Evolutionary conservation across 352 stramenopile genomes (phyloP), one percentile per base, ranked within the genome.

Genomic region (Albugo laibachii): DNA sequence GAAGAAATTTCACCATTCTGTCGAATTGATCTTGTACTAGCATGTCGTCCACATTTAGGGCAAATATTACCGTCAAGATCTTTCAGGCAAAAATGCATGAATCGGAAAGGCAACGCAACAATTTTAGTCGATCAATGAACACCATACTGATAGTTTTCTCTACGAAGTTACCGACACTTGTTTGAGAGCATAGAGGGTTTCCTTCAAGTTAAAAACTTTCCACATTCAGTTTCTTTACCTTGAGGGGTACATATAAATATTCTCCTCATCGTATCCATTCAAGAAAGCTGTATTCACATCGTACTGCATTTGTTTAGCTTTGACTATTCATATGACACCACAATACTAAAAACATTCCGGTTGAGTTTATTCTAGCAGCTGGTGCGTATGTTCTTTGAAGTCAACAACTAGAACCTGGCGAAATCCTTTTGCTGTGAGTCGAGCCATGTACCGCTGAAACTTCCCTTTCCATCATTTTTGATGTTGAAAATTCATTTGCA

Each of bases 281-380:
- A 67, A 27, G 35, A 68, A 66, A 5, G 59, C 55, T 8, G 63
- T 67, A 11, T 66, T 46, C 24, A 69, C 19, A 20, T 57, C 48
- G 34, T 47, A 53, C 27, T 63, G 56, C n/a, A n/a, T n/a, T n/a
- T n/a, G n/a, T n/a, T 13, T 34, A n/a, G 11, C 55, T 39, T 1
- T 24, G 1, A 14, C 36, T 10, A n/a, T 41, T 8, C 5, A 19
- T 5, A 13, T n/a, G 8, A 31, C 40, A 41, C 12, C 45, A 44
- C 14, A 53, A 12, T 2, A 45, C 15, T 5, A 53, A 43, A 13
- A 53, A 38, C 0, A 50, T 34, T 21, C 51, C 31, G 20, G 52
- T 48, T n/a, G 51, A 36, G 21, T 57, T 51, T 21, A 47, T 51
- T 13, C 15, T 55, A 1, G 24, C 50, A 11, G 50, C 42, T 36